phyloP scores from a whole-genome alignment of 257 asterid species.

The Plectranthus barbatus region DNA sequence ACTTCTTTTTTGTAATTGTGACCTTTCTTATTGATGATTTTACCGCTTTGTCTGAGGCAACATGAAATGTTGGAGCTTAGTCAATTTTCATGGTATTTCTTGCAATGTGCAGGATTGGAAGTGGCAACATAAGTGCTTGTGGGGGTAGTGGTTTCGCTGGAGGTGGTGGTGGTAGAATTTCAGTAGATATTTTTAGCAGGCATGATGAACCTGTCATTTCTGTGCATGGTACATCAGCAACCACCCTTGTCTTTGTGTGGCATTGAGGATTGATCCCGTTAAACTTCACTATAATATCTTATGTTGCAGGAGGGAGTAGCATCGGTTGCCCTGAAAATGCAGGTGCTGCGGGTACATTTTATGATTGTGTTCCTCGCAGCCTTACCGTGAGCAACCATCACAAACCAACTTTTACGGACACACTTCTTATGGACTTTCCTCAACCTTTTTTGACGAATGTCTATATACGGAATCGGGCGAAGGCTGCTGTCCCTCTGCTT shows the following conservation, averaged over 20 bases:
- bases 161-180: conserved; percentile 96
- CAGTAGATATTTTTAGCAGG: conserved; percentile 89
- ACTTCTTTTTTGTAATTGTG: neutral
- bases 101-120: conserved; percentile 78
- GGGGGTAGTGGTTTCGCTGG: conserved; percentile 97
- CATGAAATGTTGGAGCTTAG: neutral
- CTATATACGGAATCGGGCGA: conserved; percentile 69
- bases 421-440: conserved; percentile 90
- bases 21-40: too few species aligned
- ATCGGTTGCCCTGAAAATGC: conserved; percentile 89
- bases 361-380: conserved; percentile 88
- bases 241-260: conserved; percentile 1
- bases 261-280: conserved; percentile 15
- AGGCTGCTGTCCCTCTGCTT: conserved; percentile 90
- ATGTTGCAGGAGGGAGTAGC: conserved; percentile 84
- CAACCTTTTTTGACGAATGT: conserved; percentile 89
- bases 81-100: conserved; percentile 16
- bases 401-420: conserved; percentile 77
- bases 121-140: conserved; percentile 77
- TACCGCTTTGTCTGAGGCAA: conserved; percentile 1
- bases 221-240: conserved; percentile 58
- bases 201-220: conserved; percentile 79
- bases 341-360: conserved; percentile 97
- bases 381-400: conserved; percentile 84
- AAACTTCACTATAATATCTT: conserved; percentile 15